Base-by-base conservation (phyloP, 805 yeast species). In the Brettanomyces custersianus region DNA sequence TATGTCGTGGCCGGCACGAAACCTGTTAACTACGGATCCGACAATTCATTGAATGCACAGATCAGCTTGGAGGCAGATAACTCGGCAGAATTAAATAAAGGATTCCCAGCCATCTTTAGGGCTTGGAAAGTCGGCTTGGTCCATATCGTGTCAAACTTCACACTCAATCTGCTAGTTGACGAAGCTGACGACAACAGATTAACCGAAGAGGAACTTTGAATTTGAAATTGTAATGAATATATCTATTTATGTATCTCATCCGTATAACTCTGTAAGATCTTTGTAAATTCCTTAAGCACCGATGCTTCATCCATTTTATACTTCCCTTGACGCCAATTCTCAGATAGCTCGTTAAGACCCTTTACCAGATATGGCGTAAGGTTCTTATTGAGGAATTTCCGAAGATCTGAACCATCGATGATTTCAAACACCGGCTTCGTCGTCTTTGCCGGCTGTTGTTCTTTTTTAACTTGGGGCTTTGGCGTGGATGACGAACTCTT, bases 91-190 rank as follows among this genome's bases (percentile, higher is more conserved):
- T 55, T 65, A 7, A 63, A 68, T 24, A 57, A 65, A 33, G 70
- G 77, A 1, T 43, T 67, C 44, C 69, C 13, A 29, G 71, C 66
- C 1, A 55, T 80, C 19, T 88, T 84, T 68, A 72, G 90, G 46
- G 98, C 97, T 25, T 90, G 97, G 97, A 73, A 85, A 54, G 77
- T 86, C 29, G 94, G 94, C 20, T 65, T 83, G 9, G 56, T 86
- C 39, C 85, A 90, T 41, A 72, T 84, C 3, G 56, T 83, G 33
- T 92, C 95, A 9, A 78, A 80, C 35, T 90, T 94, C 81, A 88
- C 95, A 2, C 68, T 82, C 45, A 68, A 72, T 36, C 60, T 81
- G 35, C 51, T 80, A 44, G 69, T 72, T 37, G 63, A 65, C 44
- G 66, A 62, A 39, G 72, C 74, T 16, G 72, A 65, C 29, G 62